Base-by-base conservation (phyloP, 2,329 filamentous ascomycete genomes). In the Arthrobotrys sphaeroides region DNA sequence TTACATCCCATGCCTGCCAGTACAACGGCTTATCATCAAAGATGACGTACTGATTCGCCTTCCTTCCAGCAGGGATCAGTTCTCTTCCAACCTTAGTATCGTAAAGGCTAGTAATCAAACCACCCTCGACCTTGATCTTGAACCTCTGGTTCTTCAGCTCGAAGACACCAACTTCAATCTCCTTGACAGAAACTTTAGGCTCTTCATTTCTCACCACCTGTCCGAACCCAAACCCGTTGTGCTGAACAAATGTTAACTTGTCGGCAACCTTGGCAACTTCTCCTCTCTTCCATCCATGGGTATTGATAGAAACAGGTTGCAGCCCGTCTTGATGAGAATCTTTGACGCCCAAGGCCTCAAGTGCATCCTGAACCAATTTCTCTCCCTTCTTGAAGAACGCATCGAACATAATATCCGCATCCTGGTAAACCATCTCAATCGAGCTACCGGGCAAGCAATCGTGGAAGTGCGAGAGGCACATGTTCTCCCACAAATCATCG, bases 341-440 rank as follows among this genome's bases (percentile, higher is more conserved):
- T 42, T 84, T 83, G 57, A 94, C 85, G 1, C 90, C 91, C 51
- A 97, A 86, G 5, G 88, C 86, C 13, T 86, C 82, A 72, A 91
- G 86, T 3, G 94, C 87, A 16, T 92, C 89, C 47, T 90, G 86
- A 42, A 95, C 85, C 2, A 96, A 84, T 77, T 87, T 88, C 78
- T 91, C 84, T 4, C 92, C 94, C 0, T 88, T 93, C 78, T 89
- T 85, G 81, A 96, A 97, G 1, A 97, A 88, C 78, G 92, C 86
- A 1, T 88, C 90, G 81, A 99, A 99, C 5, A 97, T 86, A 84
- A 93, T 88, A 81, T 97, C 91, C 2, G 94, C 96, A 81, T 99
- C 95, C 82, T 96, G 92, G 80, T 98, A 98, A 82, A 93, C 97
- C 93, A 98, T 97, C 82, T 96, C 94, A 79, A 99, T 98, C 33